phyloP scores from a whole-genome alignment of 1,284 basidiomycete species.

The Ceratorhiza oryzae-sativae region DNA sequence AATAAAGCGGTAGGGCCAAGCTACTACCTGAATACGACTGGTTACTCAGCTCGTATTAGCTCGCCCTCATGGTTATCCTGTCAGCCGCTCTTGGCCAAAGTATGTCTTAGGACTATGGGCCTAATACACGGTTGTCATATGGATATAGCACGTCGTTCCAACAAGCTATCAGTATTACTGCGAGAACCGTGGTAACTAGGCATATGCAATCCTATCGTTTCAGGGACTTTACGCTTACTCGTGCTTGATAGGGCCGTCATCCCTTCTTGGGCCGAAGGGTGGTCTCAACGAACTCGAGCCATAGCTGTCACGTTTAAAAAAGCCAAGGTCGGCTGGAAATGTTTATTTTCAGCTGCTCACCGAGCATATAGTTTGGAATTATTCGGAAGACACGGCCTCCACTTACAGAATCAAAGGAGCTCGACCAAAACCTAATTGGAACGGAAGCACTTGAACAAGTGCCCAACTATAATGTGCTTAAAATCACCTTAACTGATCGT shows the following conservation, averaged over 20 bases:
- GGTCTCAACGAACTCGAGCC: background rate
- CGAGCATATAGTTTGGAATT: background rate
- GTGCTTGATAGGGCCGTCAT: background rate
- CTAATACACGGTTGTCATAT: background rate
- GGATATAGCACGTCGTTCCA: constrained; percentile 9
- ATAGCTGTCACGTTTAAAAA: constrained; percentile 8
- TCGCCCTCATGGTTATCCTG: constrained; percentile 30
- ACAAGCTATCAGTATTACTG: background rate
- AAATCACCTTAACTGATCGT: background rate
- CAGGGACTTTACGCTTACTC: background rate
- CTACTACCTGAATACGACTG: no score
- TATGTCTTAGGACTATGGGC: background rate
- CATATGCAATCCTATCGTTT: background rate
- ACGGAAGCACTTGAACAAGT: background rate
- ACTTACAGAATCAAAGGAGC: background rate
- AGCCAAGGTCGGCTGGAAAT: background rate
- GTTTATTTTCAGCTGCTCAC: background rate
- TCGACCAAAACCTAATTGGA: background rate
- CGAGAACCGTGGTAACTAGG: background rate
- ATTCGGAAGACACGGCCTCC: background rate
- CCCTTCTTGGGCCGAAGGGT: constrained; percentile 11
- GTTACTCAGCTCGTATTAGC: background rate
- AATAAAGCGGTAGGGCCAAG: constrained; percentile 9
- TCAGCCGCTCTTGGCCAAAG: constrained; percentile 17
- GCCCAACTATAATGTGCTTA: constrained; percentile 9